A percentile compares a stretch with the other conserved stretches of the same genome.
These are phyloP conservation scores for Serpula lacrymans DNA, from an alignment of 768 basidiomycete species.

Conservation along the genomic window DNA sequence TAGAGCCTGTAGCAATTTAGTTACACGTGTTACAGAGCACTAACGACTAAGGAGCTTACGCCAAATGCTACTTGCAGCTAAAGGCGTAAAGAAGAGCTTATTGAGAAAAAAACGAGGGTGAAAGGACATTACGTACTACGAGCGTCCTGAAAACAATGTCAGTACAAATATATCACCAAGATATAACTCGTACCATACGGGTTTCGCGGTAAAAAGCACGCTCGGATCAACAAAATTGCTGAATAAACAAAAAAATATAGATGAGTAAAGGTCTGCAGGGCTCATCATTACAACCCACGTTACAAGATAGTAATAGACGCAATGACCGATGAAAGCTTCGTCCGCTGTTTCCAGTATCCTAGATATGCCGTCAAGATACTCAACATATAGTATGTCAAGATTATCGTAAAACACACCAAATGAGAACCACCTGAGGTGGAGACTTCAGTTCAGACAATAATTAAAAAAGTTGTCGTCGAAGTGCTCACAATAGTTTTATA, in stretches of 20 bases:
- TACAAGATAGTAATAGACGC: slow-evolving; percentile 52
- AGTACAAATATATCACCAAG: slow-evolving; percentile 11
- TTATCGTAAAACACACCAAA: slow-evolving; percentile 24
- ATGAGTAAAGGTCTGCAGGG: not conserved
- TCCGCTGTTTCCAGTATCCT: slow-evolving; percentile 48
- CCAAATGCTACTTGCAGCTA: slow-evolving; percentile 45
- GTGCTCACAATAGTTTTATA: slow-evolving; percentile 52
- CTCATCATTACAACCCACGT: slow-evolving; percentile 34
- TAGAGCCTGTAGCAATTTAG: slow-evolving; percentile 35
- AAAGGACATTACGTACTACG: slow-evolving; percentile 46
- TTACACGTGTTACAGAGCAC: slow-evolving; percentile 2
- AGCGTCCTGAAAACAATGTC: slow-evolving; percentile 40
- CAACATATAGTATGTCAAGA: not conserved
- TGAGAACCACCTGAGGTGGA: slow-evolving; percentile 28
- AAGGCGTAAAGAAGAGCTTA: not conserved
- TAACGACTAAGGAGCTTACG: slow-evolving; percentile 22
- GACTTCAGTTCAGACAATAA: slow-evolving; percentile 8
- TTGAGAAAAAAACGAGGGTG: no score
- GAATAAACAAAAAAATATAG: slow-evolving; percentile 4
- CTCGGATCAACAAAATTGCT: slow-evolving; percentile 40
- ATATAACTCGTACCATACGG: slow-evolving; percentile 40
- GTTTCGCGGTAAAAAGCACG: slow-evolving; percentile 34
- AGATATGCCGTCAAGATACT: slow-evolving; percentile 1
- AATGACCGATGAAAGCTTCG: slow-evolving; percentile 49
- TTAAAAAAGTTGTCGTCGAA: not conserved